Base-by-base conservation (phyloP, 352 stramenopile species). In the Phytophthora multivora region DNA sequence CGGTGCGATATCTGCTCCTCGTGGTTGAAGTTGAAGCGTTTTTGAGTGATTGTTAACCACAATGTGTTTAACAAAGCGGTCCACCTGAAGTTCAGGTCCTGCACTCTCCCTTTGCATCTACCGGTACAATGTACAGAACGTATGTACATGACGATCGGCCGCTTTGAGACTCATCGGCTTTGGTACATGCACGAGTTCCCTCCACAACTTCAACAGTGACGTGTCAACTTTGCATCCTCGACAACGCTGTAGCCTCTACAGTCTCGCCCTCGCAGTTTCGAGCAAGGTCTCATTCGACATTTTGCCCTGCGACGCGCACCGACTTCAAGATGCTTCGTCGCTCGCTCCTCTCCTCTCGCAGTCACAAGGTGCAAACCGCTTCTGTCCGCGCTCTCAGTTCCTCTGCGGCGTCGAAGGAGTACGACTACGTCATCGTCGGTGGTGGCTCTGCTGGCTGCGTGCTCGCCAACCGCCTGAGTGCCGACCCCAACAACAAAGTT, bases 391-490 rank as follows among this genome's bases (percentile, higher is more conserved):
- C 68, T 16, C 60, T 80, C 47, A 71, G 63, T 50, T 62, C 66
- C 19, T 43, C 71, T 28, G 36, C 45, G 1, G 21, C 45, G 4
- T 59, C 56, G 5, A 45, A 61, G 18, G 79, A 87, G 50, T 90
- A 80, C 69, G 90, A 98, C 75, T 98, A 94, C 65, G 86, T 98
- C 43, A 85, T 98, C 45, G 86, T 98, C 21, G 92, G 91, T 50
- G 90, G 62, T 13, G 92, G 92, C n/a, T 92, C 88, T 0, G 90
- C 89, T n/a, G 91, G 92, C 35, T 97, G 88, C 61, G 83, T 97
- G 38, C 76, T 98, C 16, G 92, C 92, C 35, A 96, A 93, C 64
- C 74, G 83, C 4, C 74, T 98, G 41, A 94, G 71, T 38, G 86
- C 86, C n/a, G 72, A 97, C 52, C 71, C 78, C 16, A 71, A 35